Evolutionary conservation across 306 rosid species (phyloP), one percentile per base, ranked within the genome.

Genomic region (Delonix regia): DNA sequence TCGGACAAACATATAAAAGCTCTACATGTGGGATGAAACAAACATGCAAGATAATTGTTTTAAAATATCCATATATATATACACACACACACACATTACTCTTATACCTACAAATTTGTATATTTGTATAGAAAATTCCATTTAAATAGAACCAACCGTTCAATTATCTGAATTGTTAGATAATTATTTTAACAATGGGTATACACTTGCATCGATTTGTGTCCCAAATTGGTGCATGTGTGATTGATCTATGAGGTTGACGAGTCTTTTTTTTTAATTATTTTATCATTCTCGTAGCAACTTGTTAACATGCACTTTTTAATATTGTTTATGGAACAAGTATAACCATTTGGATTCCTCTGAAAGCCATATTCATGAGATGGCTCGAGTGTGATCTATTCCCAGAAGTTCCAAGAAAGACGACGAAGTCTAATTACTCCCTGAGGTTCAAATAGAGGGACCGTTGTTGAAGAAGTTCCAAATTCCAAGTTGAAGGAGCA

Each of bases 241-340:
- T 62, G 44, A 62, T 13, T 63, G 68, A 62, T 33, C 47, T 36
- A 15, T 36, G 16, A 34, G 47, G 59, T 3, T 74, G 44, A 42
- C 24, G 10, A 36, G 39, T 55, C 9, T 25, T 3, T 24, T n/a
- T n/a, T n/a, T n/a, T n/a, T n/a, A n/a, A n/a, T n/a, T 21, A n/a
- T 25, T 45, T 41, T 48, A 21, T n/a, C 0, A 0, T 60, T 83
- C 52, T 39, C 39, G 7, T 41, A 42, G 82, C 84, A 86, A 76
- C 72, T 75, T 68, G 78, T 66, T 53, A 85, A 70, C 73, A 57
- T 38, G 27, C 61, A 30, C 49, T 57, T 66, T 71, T 59, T 13
- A 67, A 56, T 70, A 73, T 78, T 75, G 67, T 75, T 71, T 64
- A 8, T 41, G 15, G 34, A 65, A 19, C 45, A 82, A 82, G 79